Evolutionary conservation across 2,329 filamentous ascomycete species (phyloP), one percentile per base, ranked within the genome.

Genomic region (Tolypocladium ovalisporum): DNA sequence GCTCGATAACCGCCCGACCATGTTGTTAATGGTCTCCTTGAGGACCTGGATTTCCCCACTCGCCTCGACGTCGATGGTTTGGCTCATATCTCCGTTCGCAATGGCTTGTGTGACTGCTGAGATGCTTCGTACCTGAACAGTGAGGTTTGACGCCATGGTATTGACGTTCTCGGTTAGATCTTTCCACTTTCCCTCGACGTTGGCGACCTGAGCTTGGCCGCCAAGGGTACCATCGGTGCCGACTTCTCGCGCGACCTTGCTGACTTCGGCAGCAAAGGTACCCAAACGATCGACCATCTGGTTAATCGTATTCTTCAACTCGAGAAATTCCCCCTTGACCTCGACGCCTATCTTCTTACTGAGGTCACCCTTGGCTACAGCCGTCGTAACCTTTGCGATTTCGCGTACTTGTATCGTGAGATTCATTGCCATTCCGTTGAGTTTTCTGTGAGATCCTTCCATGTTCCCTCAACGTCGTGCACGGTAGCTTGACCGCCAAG

Each of bases 391-490:
- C 68, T 93, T 90, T 60, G 93, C 94, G 65, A 99, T 99, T 73
- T 97, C 92, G 76, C 93, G 87, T 69, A 99, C 94, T 77, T 99
- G 93, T 5, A 94, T 96, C 3, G 93, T 97, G 65, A 99, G 77
- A 71, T 97, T 99, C 81, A 94, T 95, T 69, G 93, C 93, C 93
- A 99, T 97, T 64, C 92, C 89, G 74, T 99, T 99, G 74, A 99
- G 62, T 92, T 92, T 68, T 93, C 88, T 3, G 93, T 99, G 61
- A 99, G 79, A 70, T 97, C 91, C 68, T 91, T 90, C 93, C 94
- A 97, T 54, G 95, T 97, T 62, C 93, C 93, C 73, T 96, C 89
- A 39, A 97, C 94, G 70, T 96, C 93, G 68, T 96, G 93, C 7
- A 97, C 89, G 24, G 91, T 94, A 53, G 94, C 93, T 73, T 99